Conservation (phyloP, 31 red algal species). For the Endocladia muricata region DNA sequence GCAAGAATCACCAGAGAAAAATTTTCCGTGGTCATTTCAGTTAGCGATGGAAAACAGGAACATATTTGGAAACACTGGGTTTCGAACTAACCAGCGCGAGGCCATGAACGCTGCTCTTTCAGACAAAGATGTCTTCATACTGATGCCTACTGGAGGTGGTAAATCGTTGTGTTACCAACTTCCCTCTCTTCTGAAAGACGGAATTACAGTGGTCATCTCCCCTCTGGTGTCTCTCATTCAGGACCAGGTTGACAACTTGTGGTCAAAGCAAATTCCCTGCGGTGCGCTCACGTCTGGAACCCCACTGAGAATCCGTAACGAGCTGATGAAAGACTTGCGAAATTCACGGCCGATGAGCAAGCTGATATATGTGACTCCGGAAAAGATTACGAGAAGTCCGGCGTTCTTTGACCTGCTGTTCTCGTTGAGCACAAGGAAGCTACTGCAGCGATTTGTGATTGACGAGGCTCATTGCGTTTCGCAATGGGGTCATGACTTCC, state of each 20-base stretch:
- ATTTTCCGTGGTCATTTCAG: constrained; percentile 65
- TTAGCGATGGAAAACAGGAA: constrained; percentile 55
- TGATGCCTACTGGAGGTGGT: constrained; percentile 99
- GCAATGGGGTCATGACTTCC: constrained; percentile 99
- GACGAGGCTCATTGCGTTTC: constrained; percentile 99
- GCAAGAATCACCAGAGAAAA: constrained; percentile 27
- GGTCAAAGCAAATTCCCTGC: constrained; percentile 69
- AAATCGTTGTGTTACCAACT: constrained; percentile 99
- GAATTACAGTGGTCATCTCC: constrained; percentile 93
- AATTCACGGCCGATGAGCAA: constrained; percentile 59
- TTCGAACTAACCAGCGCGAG: constrained; percentile 86
- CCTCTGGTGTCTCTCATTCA: constrained; percentile 94
- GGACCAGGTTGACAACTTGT: constrained; percentile 91
- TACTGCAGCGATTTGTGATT: constrained; percentile 83
- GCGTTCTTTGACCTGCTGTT: constrained; percentile 65
- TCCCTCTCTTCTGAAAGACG: constrained; percentile 57
- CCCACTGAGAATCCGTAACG: constrained; percentile 32
- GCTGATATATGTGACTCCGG: constrained; percentile 96
- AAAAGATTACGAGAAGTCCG: constrained; percentile 74
- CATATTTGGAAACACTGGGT: constrained; percentile 82
- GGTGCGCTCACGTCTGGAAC: constrained; percentile 68
- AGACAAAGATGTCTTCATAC: constrained; percentile 88
- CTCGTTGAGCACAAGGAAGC: constrained; percentile 22
- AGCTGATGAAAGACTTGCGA: constrained; percentile 51
- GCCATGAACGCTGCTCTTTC: constrained; percentile 90